Base-by-base conservation (phyloP, 2,329 filamentous ascomycete genomes). In the Monilinia polystroma region DNA sequence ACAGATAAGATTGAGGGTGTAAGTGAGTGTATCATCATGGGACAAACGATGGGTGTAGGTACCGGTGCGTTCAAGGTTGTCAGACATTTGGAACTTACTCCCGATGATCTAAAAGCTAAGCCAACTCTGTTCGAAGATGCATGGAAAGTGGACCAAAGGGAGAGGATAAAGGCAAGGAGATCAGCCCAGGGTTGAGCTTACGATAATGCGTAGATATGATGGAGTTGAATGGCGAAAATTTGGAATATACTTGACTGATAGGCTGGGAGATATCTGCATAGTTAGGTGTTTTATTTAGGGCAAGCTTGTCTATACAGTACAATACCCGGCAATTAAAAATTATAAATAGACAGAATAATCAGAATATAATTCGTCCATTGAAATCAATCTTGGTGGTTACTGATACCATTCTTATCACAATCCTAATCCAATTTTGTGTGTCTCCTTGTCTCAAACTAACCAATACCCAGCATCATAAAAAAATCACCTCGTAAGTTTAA, bases 21-120 rank as follows among this genome's bases (percentile, higher is more conserved):
- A 12, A 91, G 87, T 66, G 95, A 99, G 80, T 96, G 93, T 79
- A 98, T 99, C 76, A 99, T 99, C 76, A 95, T 98, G 89, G 95
- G 95, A 20, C 94, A 98, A 82, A 93, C 90, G 53, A 96, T 98
- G 85, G 86, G 85, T 55, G 83, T 99, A 47, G 95, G 95, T 7
- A 99, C 95, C 0, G 95, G 95, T 5, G 90, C 91, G 1, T 95
- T 98, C 84, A 89, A 96, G 76, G 90, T 98, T 32, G 90, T 97
- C 3, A 82, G 93, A 54, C 84, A 87, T 67, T 79, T 98, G 70
- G 89, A 89, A 69, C 84, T 96, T 68, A 81, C 81, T 52, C 82
- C 87, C 63, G 80, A 81, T 45, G 80, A 85, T 71, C 77, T 84
- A 29, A 80, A 79, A 45, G 75, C 75, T 62, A 84, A 81, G 73